Percentiles rank a stretch among this genome's conserved stretches.
Conservation (phyloP, 345 rosid genomes). For the Bruguiera gymnorhiza region DNA sequence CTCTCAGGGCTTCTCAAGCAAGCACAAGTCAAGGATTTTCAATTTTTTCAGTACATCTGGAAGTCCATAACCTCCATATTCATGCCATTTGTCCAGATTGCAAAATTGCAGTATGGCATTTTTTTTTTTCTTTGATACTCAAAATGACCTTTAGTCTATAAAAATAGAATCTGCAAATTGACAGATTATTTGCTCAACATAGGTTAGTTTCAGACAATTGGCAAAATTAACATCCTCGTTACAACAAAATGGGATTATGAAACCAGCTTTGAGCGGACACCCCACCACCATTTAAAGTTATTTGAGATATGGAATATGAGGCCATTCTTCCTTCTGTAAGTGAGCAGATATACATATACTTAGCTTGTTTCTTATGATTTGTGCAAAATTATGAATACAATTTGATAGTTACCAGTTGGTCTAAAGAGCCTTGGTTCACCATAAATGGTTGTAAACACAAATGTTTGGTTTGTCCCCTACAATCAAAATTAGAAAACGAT, state of each 20-base stretch:
- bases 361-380: not conserved
- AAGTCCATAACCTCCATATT: not conserved
- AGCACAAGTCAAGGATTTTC: not conserved
- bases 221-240: not conserved
- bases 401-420: slow-evolving; percentile 63
- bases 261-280: not conserved
- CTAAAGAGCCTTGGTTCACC: slow-evolving; percentile 90
- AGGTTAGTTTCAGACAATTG: not conserved
- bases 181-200: not conserved
- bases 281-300: not conserved
- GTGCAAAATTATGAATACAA: not conserved
- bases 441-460: slow-evolving; percentile 84
- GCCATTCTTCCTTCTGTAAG: not conserved
- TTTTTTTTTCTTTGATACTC: not conserved
- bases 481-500: slow-evolving; percentile 12
- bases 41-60: not conserved
- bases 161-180: not conserved
- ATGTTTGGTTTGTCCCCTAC: slow-evolving; percentile 77
- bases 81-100: slow-evolving; percentile 4
- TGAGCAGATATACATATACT: not conserved
- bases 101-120: not conserved
- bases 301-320: not conserved
- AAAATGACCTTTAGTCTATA: not conserved
- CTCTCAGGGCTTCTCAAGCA: not conserved
- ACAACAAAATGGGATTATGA: not conserved